Conservation (phyloP, 306 rosid species). For the Lathyrus oleraceus region DNA sequence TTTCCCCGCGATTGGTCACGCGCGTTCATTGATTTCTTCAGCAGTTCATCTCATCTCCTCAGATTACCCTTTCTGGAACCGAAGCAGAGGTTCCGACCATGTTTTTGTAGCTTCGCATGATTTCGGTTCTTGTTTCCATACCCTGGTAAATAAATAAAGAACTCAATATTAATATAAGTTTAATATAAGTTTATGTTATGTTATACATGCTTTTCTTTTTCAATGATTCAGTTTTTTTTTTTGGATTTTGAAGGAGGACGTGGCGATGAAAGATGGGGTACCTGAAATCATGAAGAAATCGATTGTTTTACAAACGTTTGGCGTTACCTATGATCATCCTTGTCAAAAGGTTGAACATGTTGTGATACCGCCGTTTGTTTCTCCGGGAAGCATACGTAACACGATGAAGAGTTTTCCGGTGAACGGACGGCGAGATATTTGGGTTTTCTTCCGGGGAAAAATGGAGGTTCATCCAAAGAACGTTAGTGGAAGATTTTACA, state of each 20-base stretch:
- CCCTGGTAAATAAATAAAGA: slow-evolving; percentile 49
- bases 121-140: slow-evolving; percentile 86
- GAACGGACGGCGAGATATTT: slow-evolving; percentile 66
- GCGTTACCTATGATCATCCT: slow-evolving; percentile 66
- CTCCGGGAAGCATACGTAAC: slow-evolving; percentile 52
- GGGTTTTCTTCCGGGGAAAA: slow-evolving; percentile 89
- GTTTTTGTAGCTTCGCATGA: slow-evolving; percentile 94
- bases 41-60: slow-evolving; percentile 57
- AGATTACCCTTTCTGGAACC: slow-evolving; percentile 70
- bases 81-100: slow-evolving; percentile 76
- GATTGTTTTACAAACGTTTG: slow-evolving; percentile 83
- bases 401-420: slow-evolving; percentile 51
- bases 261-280: slow-evolving; percentile 76
- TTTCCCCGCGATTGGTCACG: slow-evolving; percentile 94
- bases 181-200: neutral
- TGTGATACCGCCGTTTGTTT: slow-evolving; percentile 78
- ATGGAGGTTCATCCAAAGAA: slow-evolving; percentile 97
- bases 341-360: slow-evolving; percentile 90
- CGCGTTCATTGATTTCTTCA: slow-evolving; percentile 68
- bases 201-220: neutral
- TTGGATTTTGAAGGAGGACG: slow-evolving; percentile 60
- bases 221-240: neutral
- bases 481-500: slow-evolving; percentile 87
- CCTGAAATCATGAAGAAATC: slow-evolving; percentile 73
- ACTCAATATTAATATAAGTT: too few relatives aligned